These are phyloP conservation scores for Schwanniomyces etchellsii DNA, from an alignment of 1,139 yeast genomes.

Conservation along the genomic window DNA sequence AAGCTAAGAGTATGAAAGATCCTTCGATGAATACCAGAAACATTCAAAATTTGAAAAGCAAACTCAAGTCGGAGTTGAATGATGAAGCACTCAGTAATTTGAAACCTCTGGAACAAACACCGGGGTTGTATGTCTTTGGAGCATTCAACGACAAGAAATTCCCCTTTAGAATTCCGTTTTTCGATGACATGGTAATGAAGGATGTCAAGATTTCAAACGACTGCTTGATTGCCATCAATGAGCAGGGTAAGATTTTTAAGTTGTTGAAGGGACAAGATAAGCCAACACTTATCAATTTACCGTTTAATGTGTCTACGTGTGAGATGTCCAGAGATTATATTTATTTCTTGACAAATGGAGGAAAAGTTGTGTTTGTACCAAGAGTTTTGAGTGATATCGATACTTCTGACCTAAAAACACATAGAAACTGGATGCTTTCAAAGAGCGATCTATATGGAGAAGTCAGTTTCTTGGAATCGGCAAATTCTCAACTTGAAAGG, in stretches of 20 bases:
- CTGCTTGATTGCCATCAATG: conserved; percentile 56
- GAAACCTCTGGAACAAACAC: conserved; percentile 18
- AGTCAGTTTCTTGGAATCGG: conserved; percentile 4
- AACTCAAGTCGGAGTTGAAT: conserved; percentile 27
- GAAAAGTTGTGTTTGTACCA: conserved; percentile 51
- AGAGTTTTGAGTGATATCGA: conserved; percentile 13
- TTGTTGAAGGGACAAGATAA: conserved; percentile 45
- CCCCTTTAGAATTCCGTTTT: conserved; percentile 58
- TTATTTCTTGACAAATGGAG: conserved; percentile 52
- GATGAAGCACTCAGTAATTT: conserved; percentile 17
- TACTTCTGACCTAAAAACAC: conserved; percentile 12
- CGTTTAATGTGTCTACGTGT: conserved; percentile 45
- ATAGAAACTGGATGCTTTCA: conserved; percentile 17
- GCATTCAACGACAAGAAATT: conserved; percentile 31
- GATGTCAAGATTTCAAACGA: conserved; percentile 51
- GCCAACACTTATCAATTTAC: conserved; percentile 24
- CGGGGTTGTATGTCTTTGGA: conserved; percentile 39
- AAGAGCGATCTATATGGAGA: conserved; percentile 7
- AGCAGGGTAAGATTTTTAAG: conserved; percentile 69
- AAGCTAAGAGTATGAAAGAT: conserved; percentile 20
- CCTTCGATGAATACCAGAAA: conserved; percentile 25
- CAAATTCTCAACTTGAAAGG: conserved; percentile 14
- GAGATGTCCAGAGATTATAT: conserved; percentile 50
- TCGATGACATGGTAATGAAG: conserved; percentile 55
- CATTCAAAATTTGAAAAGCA: conserved; percentile 18